phyloP scores from a whole-genome alignment of 2,329 filamentous ascomycete species.

The Daldinia eschscholtzii region DNA sequence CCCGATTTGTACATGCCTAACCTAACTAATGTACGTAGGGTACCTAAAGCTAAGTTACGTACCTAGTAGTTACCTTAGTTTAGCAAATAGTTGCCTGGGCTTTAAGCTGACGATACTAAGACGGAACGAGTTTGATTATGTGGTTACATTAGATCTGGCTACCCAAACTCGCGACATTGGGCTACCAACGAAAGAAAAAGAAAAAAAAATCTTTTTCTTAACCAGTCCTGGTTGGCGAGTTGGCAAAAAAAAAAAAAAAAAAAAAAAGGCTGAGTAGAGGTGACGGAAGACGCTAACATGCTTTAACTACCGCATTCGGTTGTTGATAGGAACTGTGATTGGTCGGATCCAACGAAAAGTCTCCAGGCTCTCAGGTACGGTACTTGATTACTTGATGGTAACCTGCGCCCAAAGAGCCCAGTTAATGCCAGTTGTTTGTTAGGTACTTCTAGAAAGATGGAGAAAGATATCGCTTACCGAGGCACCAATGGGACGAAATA shows the following conservation, averaged over 20 bases:
- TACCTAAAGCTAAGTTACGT: not conserved
- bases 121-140: not conserved
- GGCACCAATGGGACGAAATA: not conserved
- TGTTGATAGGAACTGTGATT: slow-evolving; percentile 18
- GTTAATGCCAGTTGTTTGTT: not conserved
- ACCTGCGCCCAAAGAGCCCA: not conserved
- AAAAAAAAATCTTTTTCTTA: not conserved
- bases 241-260: not conserved
- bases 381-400: not conserved
- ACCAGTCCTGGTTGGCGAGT: not conserved
- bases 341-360: slow-evolving; percentile 1
- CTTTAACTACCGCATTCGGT: slow-evolving; percentile 22
- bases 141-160: slow-evolving; percentile 9
- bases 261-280: not conserved
- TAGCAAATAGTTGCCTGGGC: not conserved
- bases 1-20: too few relatives aligned
- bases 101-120: not conserved
- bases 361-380: not conserved
- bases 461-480: slow-evolving; percentile 11
- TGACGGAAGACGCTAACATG: slow-evolving; percentile 5
- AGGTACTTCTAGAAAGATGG: slow-evolving; percentile 2
- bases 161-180: slow-evolving; percentile 3
- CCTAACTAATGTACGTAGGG: not conserved
- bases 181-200: not conserved
- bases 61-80: not conserved